These are phyloP conservation scores for Curvularia eragrostidis DNA, from an alignment of 2,329 filamentous ascomycete genomes.

Conservation along the genomic window DNA sequence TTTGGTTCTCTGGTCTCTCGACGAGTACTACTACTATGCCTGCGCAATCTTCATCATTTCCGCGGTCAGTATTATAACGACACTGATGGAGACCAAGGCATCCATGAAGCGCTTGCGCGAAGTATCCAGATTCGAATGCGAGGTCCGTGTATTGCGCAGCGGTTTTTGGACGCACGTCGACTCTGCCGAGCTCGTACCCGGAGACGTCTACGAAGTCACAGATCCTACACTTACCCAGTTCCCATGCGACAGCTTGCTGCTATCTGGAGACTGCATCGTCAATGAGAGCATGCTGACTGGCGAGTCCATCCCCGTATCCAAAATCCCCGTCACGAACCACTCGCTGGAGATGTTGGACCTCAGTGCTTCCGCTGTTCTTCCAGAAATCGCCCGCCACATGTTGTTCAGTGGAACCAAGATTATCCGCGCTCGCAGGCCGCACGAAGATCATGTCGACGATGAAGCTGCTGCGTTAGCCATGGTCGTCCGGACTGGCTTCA, in stretches of 20 bases:
- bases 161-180: constrained; percentile 93
- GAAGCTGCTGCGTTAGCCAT: constrained; percentile 92
- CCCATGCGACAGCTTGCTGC: constrained; percentile 87
- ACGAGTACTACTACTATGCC: constrained; percentile 98
- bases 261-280: constrained; percentile 95
- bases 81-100: constrained; percentile 86
- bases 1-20: constrained; percentile 90
- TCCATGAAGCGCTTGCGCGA: constrained; percentile 91
- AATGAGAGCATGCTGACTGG: constrained; percentile 99
- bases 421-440: constrained; percentile 84
- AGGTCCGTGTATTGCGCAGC: constrained; percentile 89
- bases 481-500: constrained; percentile 93
- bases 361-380: constrained; percentile 79
- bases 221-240: constrained; percentile 88
- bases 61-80: constrained; percentile 86
- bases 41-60: constrained; percentile 95
- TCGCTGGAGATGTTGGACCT: constrained; percentile 78
- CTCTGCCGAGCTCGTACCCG: constrained; percentile 88
- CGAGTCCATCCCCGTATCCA: constrained; percentile 96
- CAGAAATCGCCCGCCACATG: constrained; percentile 85
- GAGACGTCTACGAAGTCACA: constrained; percentile 95
- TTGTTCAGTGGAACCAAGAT: constrained; percentile 96
- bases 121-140: constrained; percentile 93
- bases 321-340: constrained; percentile 81
- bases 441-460: constrained; percentile 82